phyloP scores from a whole-genome alignment of 2,329 filamentous ascomycete species.

The Nemania sp. region DNA sequence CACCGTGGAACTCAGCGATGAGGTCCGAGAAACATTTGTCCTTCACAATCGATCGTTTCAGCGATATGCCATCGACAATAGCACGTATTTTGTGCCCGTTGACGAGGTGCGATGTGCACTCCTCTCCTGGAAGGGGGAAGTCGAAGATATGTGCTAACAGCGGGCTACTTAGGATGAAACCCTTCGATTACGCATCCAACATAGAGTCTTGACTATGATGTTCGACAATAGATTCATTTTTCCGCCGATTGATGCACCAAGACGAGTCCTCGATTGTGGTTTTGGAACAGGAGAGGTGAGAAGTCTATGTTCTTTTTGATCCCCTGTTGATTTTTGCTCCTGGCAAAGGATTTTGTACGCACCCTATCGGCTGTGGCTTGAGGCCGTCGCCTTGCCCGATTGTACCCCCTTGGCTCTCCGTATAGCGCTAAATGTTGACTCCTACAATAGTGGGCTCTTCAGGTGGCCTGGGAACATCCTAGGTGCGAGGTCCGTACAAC shows the following conservation, averaged over 20 bases:
- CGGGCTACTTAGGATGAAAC: slow-evolving; percentile 62
- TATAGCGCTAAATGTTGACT: slow-evolving; percentile 19
- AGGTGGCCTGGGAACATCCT: slow-evolving; percentile 68
- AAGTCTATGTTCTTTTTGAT: slow-evolving; percentile 1
- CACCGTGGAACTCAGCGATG: slow-evolving; percentile 54
- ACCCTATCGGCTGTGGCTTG: background rate
- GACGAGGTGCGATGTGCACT: slow-evolving; percentile 62
- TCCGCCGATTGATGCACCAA: slow-evolving; percentile 63
- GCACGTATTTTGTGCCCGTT: slow-evolving; percentile 68
- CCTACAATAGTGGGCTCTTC: slow-evolving; percentile 61
- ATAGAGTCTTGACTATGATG: slow-evolving; percentile 63
- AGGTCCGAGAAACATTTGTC: slow-evolving; percentile 61
- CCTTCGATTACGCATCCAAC: slow-evolving; percentile 66
- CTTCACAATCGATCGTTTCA: slow-evolving; percentile 70
- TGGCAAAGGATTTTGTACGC: background rate
- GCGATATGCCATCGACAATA: slow-evolving; percentile 66
- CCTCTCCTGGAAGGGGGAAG: background rate
- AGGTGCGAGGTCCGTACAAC: slow-evolving; percentile 60
- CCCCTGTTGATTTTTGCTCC: background rate
- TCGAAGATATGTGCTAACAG: slow-evolving; percentile 13
- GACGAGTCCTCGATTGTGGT: slow-evolving; percentile 71
- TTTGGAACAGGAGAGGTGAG: slow-evolving; percentile 64
- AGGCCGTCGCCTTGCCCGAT: background rate
- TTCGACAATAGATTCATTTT: slow-evolving; percentile 73
- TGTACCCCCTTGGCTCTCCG: background rate